A percentile compares a stretch with the other conserved stretches of the same genome.
These are phyloP conservation scores for Podospora conica DNA, from an alignment of 495 filamentous ascomycete genomes.

Conservation along the genomic window DNA sequence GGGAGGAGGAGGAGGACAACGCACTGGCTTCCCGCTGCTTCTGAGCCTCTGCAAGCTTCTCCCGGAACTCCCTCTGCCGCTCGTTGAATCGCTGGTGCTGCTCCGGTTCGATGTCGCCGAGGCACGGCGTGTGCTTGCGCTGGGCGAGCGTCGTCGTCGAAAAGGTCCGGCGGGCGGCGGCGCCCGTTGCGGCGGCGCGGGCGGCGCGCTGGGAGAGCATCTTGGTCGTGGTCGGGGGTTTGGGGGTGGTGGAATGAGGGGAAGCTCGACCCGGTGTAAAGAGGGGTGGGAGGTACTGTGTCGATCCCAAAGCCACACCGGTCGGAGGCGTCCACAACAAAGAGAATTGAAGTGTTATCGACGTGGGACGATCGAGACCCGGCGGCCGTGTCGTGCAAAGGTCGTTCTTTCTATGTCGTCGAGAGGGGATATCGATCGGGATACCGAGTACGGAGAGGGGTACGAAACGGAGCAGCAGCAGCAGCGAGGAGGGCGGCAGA, in stretches of 20 bases:
- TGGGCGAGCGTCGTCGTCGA: slow-evolving; percentile 50
- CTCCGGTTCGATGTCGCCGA: slow-evolving; percentile 70
- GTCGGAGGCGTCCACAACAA: not conserved
- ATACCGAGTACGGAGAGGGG: not conserved
- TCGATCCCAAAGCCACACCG: not conserved
- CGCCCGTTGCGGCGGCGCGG: slow-evolving; percentile 6
- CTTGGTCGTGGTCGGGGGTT: not conserved
- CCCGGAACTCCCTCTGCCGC: slow-evolving; percentile 79
- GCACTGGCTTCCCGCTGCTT: slow-evolving; percentile 80
- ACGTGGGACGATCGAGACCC: not conserved
- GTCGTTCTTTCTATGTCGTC: not conserved
- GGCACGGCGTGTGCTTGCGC: slow-evolving; percentile 58
- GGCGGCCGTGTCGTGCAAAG: not conserved
- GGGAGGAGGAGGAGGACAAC: slow-evolving; percentile 31
- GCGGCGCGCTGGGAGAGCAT: slow-evolving; percentile 25
- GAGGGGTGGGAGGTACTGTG: not conserved
- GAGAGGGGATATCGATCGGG: not conserved
- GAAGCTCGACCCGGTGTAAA: slow-evolving; percentile 4
- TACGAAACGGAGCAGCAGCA: slow-evolving; percentile 9
- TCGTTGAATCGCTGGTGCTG: slow-evolving; percentile 67
- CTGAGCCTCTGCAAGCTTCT: slow-evolving; percentile 67
- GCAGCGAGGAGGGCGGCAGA: slow-evolving; percentile 9
- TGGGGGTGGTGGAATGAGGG: not conserved
- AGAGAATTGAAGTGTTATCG: not conserved
- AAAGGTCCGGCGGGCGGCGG: slow-evolving; percentile 49